These are phyloP conservation scores for Heliamphora exappendiculata DNA, from an alignment of 148 eudicot genomes.

Conservation along the genomic window DNA sequence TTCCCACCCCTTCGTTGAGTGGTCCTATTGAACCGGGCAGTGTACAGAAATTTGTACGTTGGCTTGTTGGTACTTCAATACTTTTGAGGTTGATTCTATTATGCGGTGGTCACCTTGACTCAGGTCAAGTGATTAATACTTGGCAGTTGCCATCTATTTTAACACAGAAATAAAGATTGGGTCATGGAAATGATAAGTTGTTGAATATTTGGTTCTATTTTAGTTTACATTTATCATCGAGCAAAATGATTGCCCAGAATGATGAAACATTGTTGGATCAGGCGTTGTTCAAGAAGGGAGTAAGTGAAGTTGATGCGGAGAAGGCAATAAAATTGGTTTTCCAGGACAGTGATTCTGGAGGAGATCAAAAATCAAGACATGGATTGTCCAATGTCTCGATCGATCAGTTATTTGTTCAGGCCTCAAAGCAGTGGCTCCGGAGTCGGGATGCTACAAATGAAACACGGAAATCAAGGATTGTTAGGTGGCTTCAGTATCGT, in stretches of 20 bases:
- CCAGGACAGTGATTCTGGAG: conserved; percentile 40
- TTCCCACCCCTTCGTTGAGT: background rate
- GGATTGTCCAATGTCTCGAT: conserved; percentile 36
- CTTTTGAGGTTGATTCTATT: background rate
- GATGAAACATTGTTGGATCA: conserved; percentile 27
- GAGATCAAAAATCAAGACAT: conserved; percentile 31
- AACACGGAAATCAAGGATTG: conserved; percentile 60
- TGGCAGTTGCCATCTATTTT: background rate
- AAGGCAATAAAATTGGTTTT: conserved; percentile 72
- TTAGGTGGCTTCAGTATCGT: conserved; percentile 92
- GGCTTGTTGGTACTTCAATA: background rate
- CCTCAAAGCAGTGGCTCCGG: conserved; percentile 74
- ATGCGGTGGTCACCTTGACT: background rate
- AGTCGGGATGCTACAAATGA: conserved; percentile 42
- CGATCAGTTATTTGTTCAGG: conserved; percentile 56
- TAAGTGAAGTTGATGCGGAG: conserved; percentile 44
- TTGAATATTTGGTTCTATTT: background rate
- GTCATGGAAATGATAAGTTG: background rate
- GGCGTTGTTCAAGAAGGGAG: conserved; percentile 69
- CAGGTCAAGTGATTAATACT: background rate
- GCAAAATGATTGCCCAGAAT: conserved; percentile 1
- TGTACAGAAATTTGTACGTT: background rate
- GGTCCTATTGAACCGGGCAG: background rate
- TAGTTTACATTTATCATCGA: background rate
- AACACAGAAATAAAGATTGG: background rate